Base-by-base conservation (phyloP, 768 basidiomycete genomes). In the Russula virescens region DNA sequence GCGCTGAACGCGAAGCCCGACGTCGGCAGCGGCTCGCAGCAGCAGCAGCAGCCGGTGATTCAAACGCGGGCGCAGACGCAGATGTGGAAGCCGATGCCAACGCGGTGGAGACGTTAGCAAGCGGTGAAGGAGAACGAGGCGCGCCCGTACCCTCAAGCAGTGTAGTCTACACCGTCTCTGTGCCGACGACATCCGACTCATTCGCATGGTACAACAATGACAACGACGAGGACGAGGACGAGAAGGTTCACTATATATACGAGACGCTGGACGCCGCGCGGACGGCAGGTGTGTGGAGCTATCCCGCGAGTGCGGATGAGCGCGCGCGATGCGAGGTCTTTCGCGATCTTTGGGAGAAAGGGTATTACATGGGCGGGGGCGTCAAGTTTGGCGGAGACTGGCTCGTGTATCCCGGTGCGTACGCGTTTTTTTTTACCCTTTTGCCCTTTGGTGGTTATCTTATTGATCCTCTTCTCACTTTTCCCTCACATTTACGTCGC, bases 301-400 rank as follows among this genome's bases (percentile, higher is more conserved):
- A 88, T 70, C 92, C 93, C 0, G 73, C 78, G 5, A 85, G 77
- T 2, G 74, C 82, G 2, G 71, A 78, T 46, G 87, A 96, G 71
- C 79, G 82, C 3, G 91, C 94, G 13, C 80, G 85, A 58, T 94
- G 90, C 65, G 85, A 79, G 11, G 88, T 94, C 11, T 96, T 94
- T 72, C 80, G 81, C 48, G 85, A 84, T 66, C 72, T 97, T 14
- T 92, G 90, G 88, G 83, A 86, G 64, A 82, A 87, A 73, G 91
- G 91, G 0, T 86, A 87, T 71, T 97, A 83, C 72, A 82, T 97
- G 83, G 94, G 94, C 51, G 84, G 84, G 0, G 95, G 94, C 0
- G 84, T 95, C 73, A 90, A 89, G 73, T 99, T 99, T 70, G 97
- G 97, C 7, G 95, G 94, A 1, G 94, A 98, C 69, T 98, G 93